Base-by-base conservation (phyloP, 208 protist species). In the Trypanosoma brucei region DNA sequence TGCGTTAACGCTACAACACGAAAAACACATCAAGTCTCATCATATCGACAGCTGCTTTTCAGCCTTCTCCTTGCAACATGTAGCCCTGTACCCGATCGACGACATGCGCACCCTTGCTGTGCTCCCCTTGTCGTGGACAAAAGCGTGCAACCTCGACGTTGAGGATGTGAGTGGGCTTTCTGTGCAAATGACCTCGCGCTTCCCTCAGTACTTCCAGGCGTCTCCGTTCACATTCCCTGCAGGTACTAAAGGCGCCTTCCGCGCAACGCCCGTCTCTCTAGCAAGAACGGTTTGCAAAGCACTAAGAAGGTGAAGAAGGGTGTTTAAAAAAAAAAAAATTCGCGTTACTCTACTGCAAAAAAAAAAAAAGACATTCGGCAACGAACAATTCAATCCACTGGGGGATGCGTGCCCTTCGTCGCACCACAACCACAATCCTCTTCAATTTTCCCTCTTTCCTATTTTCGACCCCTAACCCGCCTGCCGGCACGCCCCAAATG, bases 1-100 rank as follows among this genome's bases (percentile, higher is more conserved):
- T 45, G 75, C 82, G 39, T 55, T 88, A 30, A 72, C 84, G 33
- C 62, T 88, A 50, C 50, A 65, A 42, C 78, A 85, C 60, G 68
- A 69, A 34, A 64, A 69, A 48, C 50, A 48, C 30, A 54, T 85
- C 30, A 78, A 73, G 50, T 30, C 49, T 30, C 62, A 75, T 50
- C 70, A 86, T 14, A 55, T 86, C 31, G 75, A 82, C 35, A 73
- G 68, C 38, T 84, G 79, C 51, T 65, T 85, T 49, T 56, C 53
- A 37, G 44, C 68, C 37, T 30, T 63, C n/a, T 72, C 70, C 8
- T 49, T 80, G 37, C 39, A 65, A 6, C 65, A 70, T 50, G 60
- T 72, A 45, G 36, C 38, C 31, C 55, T 85, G 37, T 68, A 85
- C 56, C 51, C 54, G 7, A 74, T 83, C 13, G 71, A 74, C 35